These are phyloP conservation scores for Parastagonospora nodorum DNA, from an alignment of 2,329 filamentous ascomycete genomes.

Conservation along the genomic window DNA sequence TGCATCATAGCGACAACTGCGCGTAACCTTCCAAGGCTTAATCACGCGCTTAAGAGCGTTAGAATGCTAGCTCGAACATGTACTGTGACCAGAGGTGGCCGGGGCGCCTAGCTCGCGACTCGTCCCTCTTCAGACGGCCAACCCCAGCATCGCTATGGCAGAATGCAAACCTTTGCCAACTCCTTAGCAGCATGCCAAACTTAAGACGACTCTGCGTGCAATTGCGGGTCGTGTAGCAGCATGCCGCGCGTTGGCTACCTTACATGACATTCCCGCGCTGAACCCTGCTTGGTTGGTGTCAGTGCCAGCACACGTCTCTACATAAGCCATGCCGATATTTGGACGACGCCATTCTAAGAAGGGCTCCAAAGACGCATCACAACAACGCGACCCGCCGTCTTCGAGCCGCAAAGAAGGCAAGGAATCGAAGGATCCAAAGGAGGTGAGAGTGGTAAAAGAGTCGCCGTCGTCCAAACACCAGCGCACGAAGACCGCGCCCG, in stretches of 20 bases:
- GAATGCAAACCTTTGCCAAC: constrained; percentile 7
- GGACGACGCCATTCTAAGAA: constrained; percentile 16
- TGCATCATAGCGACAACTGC: no score
- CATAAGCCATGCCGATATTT: constrained; percentile 16
- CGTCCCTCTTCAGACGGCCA: constrained; percentile 1
- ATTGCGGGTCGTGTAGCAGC: constrained; percentile 23
- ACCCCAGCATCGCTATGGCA: constrained; percentile 14
- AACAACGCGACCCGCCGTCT: constrained; percentile 2
- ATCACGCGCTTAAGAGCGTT: neutral
- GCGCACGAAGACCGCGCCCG: constrained; percentile 31
- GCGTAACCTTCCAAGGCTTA: no score
- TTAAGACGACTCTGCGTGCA: constrained; percentile 13
- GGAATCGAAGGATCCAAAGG: neutral
- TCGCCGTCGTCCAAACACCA: constrained; percentile 25
- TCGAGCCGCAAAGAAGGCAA: neutral
- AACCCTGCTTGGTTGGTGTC: constrained; percentile 21
- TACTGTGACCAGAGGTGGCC: constrained; percentile 14
- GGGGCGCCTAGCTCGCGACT: constrained; percentile 16
- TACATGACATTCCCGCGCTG: constrained; percentile 15
- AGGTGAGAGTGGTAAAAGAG: neutral
- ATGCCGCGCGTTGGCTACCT: constrained; percentile 23
- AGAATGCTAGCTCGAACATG: constrained; percentile 11
- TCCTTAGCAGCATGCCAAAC: constrained; percentile 11
- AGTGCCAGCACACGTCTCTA: constrained; percentile 20
- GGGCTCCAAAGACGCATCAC: constrained; percentile 17